Evolutionary conservation across 2,329 filamentous ascomycete species (phyloP), one percentile per base, ranked within the genome.

Genomic region (Hypomyces rosellus): DNA sequence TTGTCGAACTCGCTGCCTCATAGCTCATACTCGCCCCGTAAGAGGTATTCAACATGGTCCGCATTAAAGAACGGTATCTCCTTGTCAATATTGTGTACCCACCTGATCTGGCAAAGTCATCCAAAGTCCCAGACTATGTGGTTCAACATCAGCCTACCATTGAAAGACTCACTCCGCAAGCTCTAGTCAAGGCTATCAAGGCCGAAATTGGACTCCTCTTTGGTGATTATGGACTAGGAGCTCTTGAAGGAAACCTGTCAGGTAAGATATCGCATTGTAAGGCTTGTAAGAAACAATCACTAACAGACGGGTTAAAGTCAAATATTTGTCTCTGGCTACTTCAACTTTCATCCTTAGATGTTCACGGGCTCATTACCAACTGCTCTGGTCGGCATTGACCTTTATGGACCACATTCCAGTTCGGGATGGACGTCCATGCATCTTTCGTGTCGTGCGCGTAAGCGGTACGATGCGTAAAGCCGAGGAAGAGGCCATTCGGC

Each of bases 1-100:
- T 8, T 11, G 25, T 30, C 9, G 2, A 30, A 30, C 6, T 30
- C 25, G 25, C 25, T 5, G 25, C 6, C 25, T 30, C 25, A 30
- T 30, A 30, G 25, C 25, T 30, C 25, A 30, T 11, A 2, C 6
- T 30, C 3, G 25, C 25, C 8, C 25, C 25, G 2, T 30, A 30
- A 2, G 6, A 30, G 25, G 6, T 12, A n/a, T 22, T 43, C 30
- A 55, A 34, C 45, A 96, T 99, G 93, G 93, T 99, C 53, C 89
- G 93, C 64, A 82, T 97, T 59, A 99, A 99, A 71, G 87, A 96
- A 69, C 85, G 93, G 61, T 99, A 99, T 68, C 80, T 99, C 15
- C 82, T 97, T n/a, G 82, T 97, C 55, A 89, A 95, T 65, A 90
- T 97, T 57, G 77, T 97, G 43, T 96, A 96, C 62, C 89, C 91